Evolutionary conservation across 75 land plant species (phyloP), one percentile per base, ranked within the genome.

Genomic region (Picea glauca): DNA sequence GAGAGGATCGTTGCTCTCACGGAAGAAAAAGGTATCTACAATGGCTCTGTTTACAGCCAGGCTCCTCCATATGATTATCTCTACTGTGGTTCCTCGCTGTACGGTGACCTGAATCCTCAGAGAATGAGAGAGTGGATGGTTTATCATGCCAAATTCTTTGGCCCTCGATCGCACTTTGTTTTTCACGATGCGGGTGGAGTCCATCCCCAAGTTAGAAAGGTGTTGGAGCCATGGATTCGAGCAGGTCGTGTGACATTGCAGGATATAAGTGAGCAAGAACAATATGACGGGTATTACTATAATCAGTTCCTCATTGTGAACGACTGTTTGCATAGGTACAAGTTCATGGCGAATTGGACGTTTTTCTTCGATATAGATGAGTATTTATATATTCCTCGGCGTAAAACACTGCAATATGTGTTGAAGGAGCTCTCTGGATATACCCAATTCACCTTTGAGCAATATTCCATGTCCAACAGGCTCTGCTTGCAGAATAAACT

Each of bases 291-390:
- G 31, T 95, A 93, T 74, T 95, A 95, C 79, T 84, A 93, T 62
- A 95, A 95, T 67, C 98, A 95, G 87, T 95, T 95, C 81, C 57
- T 95, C 81, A 88, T 95, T 61, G 95, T 93, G 61, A 95, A 95
- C 66, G 98, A 95, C 59, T 95, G 98, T 79, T 62, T 95, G 75
- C 94, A 92, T 58, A 84, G 98, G 23, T 85, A 90, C 68, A 78
- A 85, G 17, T 83, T 78, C 80, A 82, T 86, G 23, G 87, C 98
- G 1, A 91, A 90, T 11, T 95, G 98, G 98, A 91, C 87, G 5
- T 95, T 95, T 83, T 95, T 78, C 81, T 95, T 95, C 57, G 98
- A 95, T 75, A 92, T 95, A 31, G 98, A 95, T 68, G 98, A 95
- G 90, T 95, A 85, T 74, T 63, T 95, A 14, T 91, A 83, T 75